Evolutionary conservation across 495 filamentous ascomycete genomes (phyloP).

Genomic region (Tetracladium setigerum): DNA sequence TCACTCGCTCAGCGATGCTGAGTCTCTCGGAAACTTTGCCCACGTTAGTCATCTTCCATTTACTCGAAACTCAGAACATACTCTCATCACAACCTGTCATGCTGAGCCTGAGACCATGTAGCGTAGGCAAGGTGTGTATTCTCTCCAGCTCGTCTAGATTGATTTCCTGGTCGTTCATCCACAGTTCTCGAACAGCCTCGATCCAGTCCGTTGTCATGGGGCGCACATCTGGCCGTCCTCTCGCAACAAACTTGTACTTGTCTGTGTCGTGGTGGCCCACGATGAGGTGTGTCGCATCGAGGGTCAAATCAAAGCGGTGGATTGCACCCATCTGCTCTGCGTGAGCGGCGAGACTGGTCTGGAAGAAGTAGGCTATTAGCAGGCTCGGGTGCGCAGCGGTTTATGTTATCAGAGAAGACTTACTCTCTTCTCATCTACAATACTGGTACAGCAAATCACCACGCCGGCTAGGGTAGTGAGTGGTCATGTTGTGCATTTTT

Average conservation of each 20-base stretch:
- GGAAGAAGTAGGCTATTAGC: background rate
- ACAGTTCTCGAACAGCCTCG: slow-evolving; percentile 69
- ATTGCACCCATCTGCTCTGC: slow-evolving; percentile 78
- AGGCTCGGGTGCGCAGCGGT: slow-evolving; percentile 10
- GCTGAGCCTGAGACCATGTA: slow-evolving; percentile 64
- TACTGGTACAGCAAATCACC: slow-evolving; percentile 86
- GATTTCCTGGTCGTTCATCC: slow-evolving; percentile 75
- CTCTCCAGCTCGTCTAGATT: slow-evolving; percentile 61
- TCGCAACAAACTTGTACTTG: slow-evolving; percentile 94
- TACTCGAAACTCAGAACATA: slow-evolving; percentile 33
- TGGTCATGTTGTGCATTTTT: no score
- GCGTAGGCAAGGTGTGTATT: slow-evolving; percentile 51
- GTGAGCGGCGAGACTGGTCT: slow-evolving; percentile 64
- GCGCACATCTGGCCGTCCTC: slow-evolving; percentile 74
- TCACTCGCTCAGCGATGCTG: slow-evolving; percentile 55
- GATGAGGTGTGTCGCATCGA: slow-evolving; percentile 90
- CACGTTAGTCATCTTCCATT: background rate
- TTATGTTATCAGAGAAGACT: slow-evolving; percentile 23
- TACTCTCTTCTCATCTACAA: slow-evolving; percentile 76
- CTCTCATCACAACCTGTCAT: slow-evolving; percentile 86
- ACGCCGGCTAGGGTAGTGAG: no score
- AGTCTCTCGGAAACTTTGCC: slow-evolving; percentile 58
- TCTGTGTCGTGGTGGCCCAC: slow-evolving; percentile 79
- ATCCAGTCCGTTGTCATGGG: slow-evolving; percentile 77
- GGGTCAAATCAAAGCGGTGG: slow-evolving; percentile 86